Percentiles rank a stretch among this genome's conserved stretches.
Evolutionary conservation across 495 filamentous ascomycete species (phyloP).

Genomic region (Apiosordaria backusii): DNA sequence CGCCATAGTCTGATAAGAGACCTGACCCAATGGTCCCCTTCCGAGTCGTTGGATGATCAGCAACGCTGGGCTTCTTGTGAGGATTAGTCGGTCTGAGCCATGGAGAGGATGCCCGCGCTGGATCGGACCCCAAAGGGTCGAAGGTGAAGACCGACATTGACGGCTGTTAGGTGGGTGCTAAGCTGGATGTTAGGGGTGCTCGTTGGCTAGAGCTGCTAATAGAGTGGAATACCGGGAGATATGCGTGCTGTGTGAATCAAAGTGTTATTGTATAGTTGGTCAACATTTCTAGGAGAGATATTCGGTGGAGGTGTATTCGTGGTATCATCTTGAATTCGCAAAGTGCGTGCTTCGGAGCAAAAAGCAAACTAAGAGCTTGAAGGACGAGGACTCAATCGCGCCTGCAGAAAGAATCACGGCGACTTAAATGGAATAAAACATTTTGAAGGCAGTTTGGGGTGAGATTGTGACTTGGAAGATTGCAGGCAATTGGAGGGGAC

Average conservation of each 20-base stretch:
- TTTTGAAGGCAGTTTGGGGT: conserved; percentile 5
- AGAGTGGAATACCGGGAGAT: neutral
- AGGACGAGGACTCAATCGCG: neutral
- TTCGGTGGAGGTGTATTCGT: conserved; percentile 42
- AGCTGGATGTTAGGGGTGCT: neutral
- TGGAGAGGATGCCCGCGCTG: conserved; percentile 82
- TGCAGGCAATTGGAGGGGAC: neutral
- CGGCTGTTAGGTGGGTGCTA: too few relatives aligned
- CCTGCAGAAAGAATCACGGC: neutral
- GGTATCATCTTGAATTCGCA: conserved; percentile 55
- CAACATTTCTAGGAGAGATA: neutral
- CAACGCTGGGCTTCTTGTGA: conserved; percentile 28
- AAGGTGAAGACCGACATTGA: conserved; percentile 97
- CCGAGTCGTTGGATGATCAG: conserved; percentile 29
- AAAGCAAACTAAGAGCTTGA: neutral
- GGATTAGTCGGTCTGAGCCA: conserved; percentile 61
- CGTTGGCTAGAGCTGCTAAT: neutral
- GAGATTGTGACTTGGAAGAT: neutral
- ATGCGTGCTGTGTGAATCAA: neutral
- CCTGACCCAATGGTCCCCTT: conserved; percentile 39
- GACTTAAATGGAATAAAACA: conserved; percentile 17
- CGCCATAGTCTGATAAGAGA: conserved; percentile 64
- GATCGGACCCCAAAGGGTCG: conserved; percentile 60
- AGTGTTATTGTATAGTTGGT: neutral
- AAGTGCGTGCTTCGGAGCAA: neutral